Conservation (phyloP, 2,329 filamentous ascomycete genomes). For the Juglanconis sp. region DNA sequence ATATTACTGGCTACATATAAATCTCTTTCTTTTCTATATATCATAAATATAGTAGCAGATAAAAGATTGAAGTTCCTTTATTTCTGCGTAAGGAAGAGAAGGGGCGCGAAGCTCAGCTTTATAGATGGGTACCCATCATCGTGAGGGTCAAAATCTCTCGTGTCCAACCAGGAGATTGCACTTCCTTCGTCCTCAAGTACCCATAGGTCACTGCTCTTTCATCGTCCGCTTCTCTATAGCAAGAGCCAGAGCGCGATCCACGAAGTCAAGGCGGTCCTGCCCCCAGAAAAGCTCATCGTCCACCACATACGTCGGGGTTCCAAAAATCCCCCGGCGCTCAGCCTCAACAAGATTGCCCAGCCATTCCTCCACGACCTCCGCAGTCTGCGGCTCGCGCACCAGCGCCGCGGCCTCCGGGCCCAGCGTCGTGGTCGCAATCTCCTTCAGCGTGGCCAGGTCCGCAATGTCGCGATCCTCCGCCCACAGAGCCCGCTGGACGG, state of each 20-base stretch:
- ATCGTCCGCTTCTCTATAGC: background rate
- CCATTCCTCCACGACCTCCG: constrained; percentile 1
- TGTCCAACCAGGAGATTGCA: no score
- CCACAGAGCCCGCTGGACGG: constrained; percentile 4
- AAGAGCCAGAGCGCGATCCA: constrained; percentile 2
- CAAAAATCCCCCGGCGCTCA: background rate
- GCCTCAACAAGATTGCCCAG: background rate
- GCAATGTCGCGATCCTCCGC: constrained; percentile 7
- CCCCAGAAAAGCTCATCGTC: constrained; percentile 11
- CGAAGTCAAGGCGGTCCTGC: constrained; percentile 6
- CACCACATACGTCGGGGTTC: constrained; percentile 8
- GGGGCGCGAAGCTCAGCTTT: no score
- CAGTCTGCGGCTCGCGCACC: background rate
- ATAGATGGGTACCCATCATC: no score
- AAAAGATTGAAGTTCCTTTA: no score
- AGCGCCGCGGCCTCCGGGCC: background rate
- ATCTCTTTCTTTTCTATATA: no score
- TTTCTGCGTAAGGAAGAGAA: no score
- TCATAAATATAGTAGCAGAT: no score
- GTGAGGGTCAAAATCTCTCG: no score
- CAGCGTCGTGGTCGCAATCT: background rate
- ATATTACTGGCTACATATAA: no score
- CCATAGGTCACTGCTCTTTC: background rate
- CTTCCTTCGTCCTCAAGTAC: no score
- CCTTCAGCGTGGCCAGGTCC: background rate